phyloP scores from a whole-genome alignment of 2,329 filamentous ascomycete genomes.

The Colletotrichum tamarilloi region DNA sequence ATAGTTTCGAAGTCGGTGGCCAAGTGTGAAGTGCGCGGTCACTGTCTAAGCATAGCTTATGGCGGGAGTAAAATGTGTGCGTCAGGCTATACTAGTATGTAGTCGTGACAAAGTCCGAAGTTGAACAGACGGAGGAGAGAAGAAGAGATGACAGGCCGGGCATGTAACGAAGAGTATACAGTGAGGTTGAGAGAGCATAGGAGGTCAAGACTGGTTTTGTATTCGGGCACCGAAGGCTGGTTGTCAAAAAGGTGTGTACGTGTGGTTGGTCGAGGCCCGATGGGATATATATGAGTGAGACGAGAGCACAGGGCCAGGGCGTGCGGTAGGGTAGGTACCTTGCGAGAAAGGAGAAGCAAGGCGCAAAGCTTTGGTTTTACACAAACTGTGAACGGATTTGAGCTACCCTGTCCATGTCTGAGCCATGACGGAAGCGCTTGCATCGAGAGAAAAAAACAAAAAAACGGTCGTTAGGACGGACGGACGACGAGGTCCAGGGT shows the following conservation, averaged over 20 bases:
- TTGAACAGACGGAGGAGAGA: conserved; percentile 21
- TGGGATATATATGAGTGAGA: conserved; percentile 36
- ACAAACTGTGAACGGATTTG: conserved; percentile 31
- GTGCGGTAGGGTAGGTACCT: conserved; percentile 30
- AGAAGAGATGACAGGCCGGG: conserved; percentile 30
- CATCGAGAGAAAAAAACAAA: conserved; percentile 24
- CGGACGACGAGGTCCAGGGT: conserved; percentile 36
- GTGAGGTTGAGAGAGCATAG: background rate
- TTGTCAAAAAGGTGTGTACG: background rate
- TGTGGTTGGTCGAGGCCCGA: conserved; percentile 27
- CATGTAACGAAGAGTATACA: background rate
- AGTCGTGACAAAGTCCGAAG: conserved; percentile 7
- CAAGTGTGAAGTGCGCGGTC: background rate
- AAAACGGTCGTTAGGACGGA: conserved; percentile 37
- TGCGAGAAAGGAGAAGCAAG: conserved; percentile 20
- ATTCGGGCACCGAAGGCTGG: background rate
- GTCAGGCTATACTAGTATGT: background rate
- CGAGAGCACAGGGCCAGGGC: conserved; percentile 24
- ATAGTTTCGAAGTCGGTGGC: background rate
- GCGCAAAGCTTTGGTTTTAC: conserved; percentile 35
- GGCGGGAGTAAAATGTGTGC: background rate
- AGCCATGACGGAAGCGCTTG: conserved; percentile 39
- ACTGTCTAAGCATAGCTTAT: background rate
- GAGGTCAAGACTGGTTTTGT: conserved; percentile 23
- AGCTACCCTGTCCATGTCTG: conserved; percentile 38